Conservation (phyloP, 495 filamentous ascomycete species). For the Lasiosphaeriaceae sp. region DNA sequence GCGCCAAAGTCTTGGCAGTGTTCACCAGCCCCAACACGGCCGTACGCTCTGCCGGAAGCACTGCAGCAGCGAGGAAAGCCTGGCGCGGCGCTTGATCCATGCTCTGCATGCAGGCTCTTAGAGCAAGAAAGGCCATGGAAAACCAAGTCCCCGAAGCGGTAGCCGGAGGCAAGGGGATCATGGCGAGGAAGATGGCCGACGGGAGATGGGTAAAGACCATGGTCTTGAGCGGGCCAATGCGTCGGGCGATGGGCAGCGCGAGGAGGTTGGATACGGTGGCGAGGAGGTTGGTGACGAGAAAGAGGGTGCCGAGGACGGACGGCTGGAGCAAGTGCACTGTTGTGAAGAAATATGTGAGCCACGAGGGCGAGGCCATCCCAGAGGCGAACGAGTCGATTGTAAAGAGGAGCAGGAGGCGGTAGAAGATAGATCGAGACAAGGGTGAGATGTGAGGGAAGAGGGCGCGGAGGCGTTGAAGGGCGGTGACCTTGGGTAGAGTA, state of each 20-base stretch:
- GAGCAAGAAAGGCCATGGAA: conserved; percentile 59
- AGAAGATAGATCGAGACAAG: conserved; percentile 52
- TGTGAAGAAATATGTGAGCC: conserved; percentile 71
- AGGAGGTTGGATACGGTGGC: conserved; percentile 64
- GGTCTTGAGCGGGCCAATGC: conserved; percentile 75
- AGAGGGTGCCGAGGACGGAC: conserved; percentile 63
- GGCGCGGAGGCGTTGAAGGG: neutral
- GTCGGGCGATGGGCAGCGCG: conserved; percentile 66
- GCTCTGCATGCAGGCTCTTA: conserved; percentile 65
- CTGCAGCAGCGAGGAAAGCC: conserved; percentile 71
- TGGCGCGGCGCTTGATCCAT: conserved; percentile 83
- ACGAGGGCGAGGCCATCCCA: conserved; percentile 41
- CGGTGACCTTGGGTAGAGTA: neutral
- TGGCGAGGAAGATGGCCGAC: conserved; percentile 64
- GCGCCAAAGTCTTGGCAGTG: conserved; percentile 59
- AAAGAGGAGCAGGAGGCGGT: conserved; percentile 43
- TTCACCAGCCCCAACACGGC: conserved; percentile 72
- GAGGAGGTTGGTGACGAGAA: conserved; percentile 63
- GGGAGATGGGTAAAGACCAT: conserved; percentile 88
- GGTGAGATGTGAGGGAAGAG: conserved; percentile 49
- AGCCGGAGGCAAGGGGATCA: conserved; percentile 60
- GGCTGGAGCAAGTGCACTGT: conserved; percentile 63
- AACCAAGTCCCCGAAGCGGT: conserved; percentile 37
- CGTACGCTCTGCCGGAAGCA: conserved; percentile 68
- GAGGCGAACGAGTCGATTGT: conserved; percentile 16